These are phyloP conservation scores for Penicillium hordei DNA, from an alignment of 2,329 filamentous ascomycete genomes.

Conservation along the genomic window DNA sequence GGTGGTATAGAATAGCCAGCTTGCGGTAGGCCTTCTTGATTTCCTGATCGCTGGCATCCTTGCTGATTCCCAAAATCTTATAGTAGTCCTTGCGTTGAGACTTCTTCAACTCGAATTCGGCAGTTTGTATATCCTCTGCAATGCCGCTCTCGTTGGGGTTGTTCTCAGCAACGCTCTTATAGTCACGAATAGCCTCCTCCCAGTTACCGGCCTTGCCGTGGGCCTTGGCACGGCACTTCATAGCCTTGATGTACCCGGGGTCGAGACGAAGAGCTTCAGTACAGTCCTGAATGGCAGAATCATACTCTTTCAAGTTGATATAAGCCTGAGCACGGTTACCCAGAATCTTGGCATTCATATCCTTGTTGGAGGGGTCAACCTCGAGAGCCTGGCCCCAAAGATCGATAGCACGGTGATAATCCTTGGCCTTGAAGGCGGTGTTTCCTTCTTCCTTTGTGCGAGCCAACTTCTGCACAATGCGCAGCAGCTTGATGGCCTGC, in stretches of 20 bases:
- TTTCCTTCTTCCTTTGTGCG: constrained; percentile 95
- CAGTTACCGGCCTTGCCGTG: constrained; percentile 81
- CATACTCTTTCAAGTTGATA: constrained; percentile 76
- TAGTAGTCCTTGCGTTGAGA: constrained; percentile 97
- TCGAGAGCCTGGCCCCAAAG: constrained; percentile 81
- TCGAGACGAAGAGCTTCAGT: constrained; percentile 81
- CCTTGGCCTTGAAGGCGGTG: constrained; percentile 78
- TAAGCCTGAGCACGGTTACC: constrained; percentile 89
- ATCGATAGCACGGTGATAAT: constrained; percentile 76
- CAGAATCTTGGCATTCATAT: constrained; percentile 90
- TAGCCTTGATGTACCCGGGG: constrained; percentile 81
- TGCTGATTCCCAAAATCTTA: constrained; percentile 87
- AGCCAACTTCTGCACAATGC: constrained; percentile 87
- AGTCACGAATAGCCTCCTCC: constrained; percentile 87
- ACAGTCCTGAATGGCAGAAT: constrained; percentile 79
- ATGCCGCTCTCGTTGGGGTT: constrained; percentile 80
- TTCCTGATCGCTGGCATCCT: constrained; percentile 77
- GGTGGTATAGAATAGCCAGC: constrained; percentile 89
- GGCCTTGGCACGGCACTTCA: constrained; percentile 91
- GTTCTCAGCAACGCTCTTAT: constrained; percentile 79
- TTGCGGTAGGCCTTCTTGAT: constrained; percentile 98
- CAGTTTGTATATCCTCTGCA: constrained; percentile 79
- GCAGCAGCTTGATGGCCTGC: constrained; percentile 82
- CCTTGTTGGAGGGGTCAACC: constrained; percentile 83
- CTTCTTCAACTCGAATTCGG: constrained; percentile 97